These are phyloP conservation scores for Aspergillus saccharolyticus DNA, from an alignment of 495 filamentous ascomycete genomes.

Conservation along the genomic window DNA sequence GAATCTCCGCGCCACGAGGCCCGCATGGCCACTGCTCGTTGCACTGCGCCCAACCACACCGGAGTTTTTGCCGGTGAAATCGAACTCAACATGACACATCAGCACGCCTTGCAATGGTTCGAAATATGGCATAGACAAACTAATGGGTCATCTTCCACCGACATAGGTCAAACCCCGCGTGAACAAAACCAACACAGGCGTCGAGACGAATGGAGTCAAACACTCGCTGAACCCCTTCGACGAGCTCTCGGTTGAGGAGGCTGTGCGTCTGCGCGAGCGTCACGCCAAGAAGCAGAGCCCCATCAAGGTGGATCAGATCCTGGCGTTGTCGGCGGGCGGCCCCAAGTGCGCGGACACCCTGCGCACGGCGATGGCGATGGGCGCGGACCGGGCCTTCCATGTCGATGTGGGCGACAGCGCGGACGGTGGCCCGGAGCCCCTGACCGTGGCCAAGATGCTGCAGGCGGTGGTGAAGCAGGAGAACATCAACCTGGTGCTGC, in stretches of 20 bases:
- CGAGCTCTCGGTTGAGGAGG: conserved; percentile 95
- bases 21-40: neutral
- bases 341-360: conserved; percentile 80
- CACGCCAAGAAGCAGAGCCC: conserved; percentile 32
- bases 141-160: neutral
- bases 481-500: conserved; percentile 82
- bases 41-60: neutral
- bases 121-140: neutral
- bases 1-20: neutral
- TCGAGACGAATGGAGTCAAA: conserved; percentile 89
- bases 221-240: conserved; percentile 99
- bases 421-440: conserved; percentile 68
- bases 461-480: conserved; percentile 70
- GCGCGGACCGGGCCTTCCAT: conserved; percentile 85
- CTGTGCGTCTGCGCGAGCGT: conserved; percentile 86
- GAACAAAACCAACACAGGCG: conserved; percentile 90
- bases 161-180: conserved; percentile 93
- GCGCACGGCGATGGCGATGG: conserved; percentile 97
- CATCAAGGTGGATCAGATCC: conserved; percentile 73
- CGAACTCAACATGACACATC: neutral
- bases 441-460: conserved; percentile 86
- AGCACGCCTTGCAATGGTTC: neutral
- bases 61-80: neutral
- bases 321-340: conserved; percentile 82
- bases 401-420: conserved; percentile 59